Conservation (phyloP, 1,284 basidiomycete species). For the Singerocomus rubriflavus region DNA sequence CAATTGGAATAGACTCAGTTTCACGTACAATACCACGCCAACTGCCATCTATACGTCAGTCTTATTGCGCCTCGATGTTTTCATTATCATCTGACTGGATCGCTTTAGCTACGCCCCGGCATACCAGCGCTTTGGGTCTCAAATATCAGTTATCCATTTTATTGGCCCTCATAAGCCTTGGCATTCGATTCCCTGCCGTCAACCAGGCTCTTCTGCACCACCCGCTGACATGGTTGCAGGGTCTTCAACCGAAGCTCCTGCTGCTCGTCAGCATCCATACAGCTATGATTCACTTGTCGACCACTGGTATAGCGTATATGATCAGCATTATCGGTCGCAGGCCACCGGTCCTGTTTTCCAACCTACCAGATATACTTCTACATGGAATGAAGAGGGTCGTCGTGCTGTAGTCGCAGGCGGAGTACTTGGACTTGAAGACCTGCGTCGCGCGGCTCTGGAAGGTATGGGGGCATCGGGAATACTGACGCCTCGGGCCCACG, state of each 20-base stretch:
- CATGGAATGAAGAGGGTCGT: conserved; percentile 39
- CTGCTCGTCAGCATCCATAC: conserved; percentile 50
- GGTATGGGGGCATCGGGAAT: conserved; percentile 24
- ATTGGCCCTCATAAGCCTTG: conserved; percentile 95
- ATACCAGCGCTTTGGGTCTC: conserved; percentile 86
- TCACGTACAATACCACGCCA: conserved; percentile 96
- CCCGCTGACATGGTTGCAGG: conserved; percentile 25
- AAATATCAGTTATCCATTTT: conserved; percentile 91
- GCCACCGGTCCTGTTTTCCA: conserved; percentile 52
- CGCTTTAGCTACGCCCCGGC: conserved; percentile 85
- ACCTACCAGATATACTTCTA: conserved; percentile 30
- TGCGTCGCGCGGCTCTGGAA: conserved; percentile 61
- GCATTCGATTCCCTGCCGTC: conserved; percentile 67
- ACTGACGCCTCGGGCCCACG: conserved; percentile 9
- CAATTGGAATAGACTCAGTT: conserved; percentile 90
- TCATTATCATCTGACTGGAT: conserved; percentile 25
- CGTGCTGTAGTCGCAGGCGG: conserved; percentile 23
- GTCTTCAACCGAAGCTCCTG: conserved; percentile 19
- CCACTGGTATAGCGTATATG: conserved; percentile 90
- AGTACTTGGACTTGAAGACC: conserved; percentile 61
- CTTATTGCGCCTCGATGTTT: conserved; percentile 19
- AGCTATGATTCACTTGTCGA: conserved; percentile 80
- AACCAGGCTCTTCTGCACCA: conserved; percentile 44
- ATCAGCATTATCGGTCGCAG: conserved; percentile 73
- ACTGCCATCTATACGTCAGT: conserved; percentile 95